These are phyloP conservation scores for Aaosphaeria arxii DNA, from an alignment of 2,329 filamentous ascomycete species.

Conservation along the genomic window DNA sequence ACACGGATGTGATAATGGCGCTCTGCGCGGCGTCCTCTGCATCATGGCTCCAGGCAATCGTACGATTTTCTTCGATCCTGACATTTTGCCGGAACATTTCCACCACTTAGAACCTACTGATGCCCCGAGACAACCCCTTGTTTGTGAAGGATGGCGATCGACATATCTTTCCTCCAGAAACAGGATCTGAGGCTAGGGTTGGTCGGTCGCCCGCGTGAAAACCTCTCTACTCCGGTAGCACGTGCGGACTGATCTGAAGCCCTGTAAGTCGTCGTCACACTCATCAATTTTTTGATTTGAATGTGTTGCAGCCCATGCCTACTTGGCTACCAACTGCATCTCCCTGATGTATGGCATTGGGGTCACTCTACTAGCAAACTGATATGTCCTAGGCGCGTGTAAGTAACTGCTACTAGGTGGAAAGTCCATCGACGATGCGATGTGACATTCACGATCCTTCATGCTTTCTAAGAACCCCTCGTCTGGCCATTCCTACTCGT, in stretches of 20 bases:
- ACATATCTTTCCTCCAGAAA: conserved; percentile 19
- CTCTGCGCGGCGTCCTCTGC: conserved; percentile 21
- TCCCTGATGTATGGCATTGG: not conserved
- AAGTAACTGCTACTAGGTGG: no score
- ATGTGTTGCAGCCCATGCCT: conserved; percentile 8
- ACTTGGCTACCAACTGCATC: conserved; percentile 2
- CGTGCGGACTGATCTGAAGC: conserved; percentile 11
- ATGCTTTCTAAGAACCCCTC: no score
- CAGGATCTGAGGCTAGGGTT: conserved; percentile 15
- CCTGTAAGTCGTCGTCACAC: conserved; percentile 15
- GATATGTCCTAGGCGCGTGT: no score
- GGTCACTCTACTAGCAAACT: no score
- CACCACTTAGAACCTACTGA: conserved; percentile 19
- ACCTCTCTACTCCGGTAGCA: conserved; percentile 16
- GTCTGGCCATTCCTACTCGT: not conserved
- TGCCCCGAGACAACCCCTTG: conserved; percentile 14
- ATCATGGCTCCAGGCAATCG: conserved; percentile 15
- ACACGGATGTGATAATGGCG: conserved; percentile 14
- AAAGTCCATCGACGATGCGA: no score
- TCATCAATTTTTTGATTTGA: conserved; percentile 15
- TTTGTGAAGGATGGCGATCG: conserved; percentile 16
- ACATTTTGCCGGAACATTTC: conserved; percentile 26
- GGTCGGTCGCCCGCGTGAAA: conserved; percentile 1
- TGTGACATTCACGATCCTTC: no score
- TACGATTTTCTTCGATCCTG: conserved; percentile 23